These are phyloP conservation scores for Dimocarpus longan DNA, from an alignment of 345 rosid genomes.

Conservation along the genomic window DNA sequence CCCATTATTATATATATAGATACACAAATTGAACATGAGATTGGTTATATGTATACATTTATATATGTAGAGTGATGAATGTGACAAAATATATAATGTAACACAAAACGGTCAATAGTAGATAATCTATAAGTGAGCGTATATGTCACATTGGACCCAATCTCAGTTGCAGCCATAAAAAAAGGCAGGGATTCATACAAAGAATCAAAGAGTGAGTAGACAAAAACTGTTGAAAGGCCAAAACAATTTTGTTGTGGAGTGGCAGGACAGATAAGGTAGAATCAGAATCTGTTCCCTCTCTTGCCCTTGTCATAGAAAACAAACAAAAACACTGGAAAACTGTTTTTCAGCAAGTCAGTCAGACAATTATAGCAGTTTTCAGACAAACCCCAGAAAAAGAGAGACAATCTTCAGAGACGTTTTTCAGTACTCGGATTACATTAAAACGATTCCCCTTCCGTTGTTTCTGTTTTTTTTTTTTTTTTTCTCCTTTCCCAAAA, in stretches of 20 bases:
- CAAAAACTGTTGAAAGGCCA: constrained; percentile 26
- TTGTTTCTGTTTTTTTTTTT: too few relatives aligned
- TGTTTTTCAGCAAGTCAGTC: constrained; percentile 23
- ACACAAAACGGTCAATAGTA: too few relatives aligned
- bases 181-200: constrained; percentile 38
- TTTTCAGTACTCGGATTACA: constrained; percentile 16
- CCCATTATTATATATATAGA: background rate
- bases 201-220: constrained; percentile 22
- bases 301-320: constrained; percentile 33
- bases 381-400: constrained; percentile 27
- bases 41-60: background rate
- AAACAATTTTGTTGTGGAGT: constrained; percentile 36
- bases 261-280: constrained; percentile 48
- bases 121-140: too few relatives aligned
- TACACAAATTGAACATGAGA: background rate
- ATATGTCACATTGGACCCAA: constrained; percentile 31
- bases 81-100: background rate
- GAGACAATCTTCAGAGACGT: constrained; percentile 25
- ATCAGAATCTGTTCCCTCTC: constrained; percentile 39
- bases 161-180: constrained; percentile 31
- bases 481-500: background rate
- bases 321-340: constrained; percentile 38
- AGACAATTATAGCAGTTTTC: constrained; percentile 26
- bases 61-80: background rate
- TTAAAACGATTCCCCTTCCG: background rate